Conservation (phyloP, 148 eudicot genomes). For the Talinum fruticosum region DNA sequence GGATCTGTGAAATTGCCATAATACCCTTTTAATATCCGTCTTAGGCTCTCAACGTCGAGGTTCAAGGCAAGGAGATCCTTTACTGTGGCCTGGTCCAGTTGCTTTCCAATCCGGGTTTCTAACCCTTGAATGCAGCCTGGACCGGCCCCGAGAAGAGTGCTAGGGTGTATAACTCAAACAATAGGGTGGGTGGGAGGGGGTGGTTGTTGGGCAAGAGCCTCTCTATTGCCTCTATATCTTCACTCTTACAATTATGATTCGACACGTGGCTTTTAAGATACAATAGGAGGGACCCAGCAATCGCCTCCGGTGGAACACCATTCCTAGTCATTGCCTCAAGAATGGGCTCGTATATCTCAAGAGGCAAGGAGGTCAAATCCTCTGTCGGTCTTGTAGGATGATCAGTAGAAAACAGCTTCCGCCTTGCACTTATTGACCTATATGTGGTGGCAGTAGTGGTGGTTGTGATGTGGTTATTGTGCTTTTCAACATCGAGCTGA, state of each 20-base stretch:
- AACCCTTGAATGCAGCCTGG: slow-evolving; percentile 39
- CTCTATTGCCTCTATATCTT: slow-evolving; percentile 51
- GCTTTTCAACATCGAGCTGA: slow-evolving; percentile 30
- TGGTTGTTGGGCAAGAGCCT: slow-evolving; percentile 51
- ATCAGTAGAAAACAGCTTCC: slow-evolving; percentile 47
- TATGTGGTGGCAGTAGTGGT: slow-evolving; percentile 15
- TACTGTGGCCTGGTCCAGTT: slow-evolving; percentile 41
- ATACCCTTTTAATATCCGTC: slow-evolving; percentile 54
- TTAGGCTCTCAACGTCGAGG: slow-evolving; percentile 41
- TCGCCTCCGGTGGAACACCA: slow-evolving; percentile 39
- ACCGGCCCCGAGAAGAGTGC: slow-evolving; percentile 37
- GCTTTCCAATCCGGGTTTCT: slow-evolving; percentile 60
- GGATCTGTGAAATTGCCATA: slow-evolving; percentile 36
- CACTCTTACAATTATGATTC: slow-evolving; percentile 32
- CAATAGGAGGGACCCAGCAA: slow-evolving; percentile 43
- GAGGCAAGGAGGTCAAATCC: slow-evolving; percentile 44
- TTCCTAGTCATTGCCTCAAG: slow-evolving; percentile 36
- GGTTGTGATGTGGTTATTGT: not conserved
- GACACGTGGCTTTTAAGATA: slow-evolving; percentile 25
- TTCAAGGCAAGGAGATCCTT: slow-evolving; percentile 57
- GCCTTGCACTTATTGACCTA: slow-evolving; percentile 36
- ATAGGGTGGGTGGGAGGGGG: slow-evolving; percentile 34
- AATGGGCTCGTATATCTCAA: slow-evolving; percentile 46
- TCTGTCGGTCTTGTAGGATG: slow-evolving; percentile 16
- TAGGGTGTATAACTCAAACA: slow-evolving; percentile 44